Evolutionary conservation across 2,329 filamentous ascomycete genomes (phyloP).

Genomic region (Cytospora piceicola): DNA sequence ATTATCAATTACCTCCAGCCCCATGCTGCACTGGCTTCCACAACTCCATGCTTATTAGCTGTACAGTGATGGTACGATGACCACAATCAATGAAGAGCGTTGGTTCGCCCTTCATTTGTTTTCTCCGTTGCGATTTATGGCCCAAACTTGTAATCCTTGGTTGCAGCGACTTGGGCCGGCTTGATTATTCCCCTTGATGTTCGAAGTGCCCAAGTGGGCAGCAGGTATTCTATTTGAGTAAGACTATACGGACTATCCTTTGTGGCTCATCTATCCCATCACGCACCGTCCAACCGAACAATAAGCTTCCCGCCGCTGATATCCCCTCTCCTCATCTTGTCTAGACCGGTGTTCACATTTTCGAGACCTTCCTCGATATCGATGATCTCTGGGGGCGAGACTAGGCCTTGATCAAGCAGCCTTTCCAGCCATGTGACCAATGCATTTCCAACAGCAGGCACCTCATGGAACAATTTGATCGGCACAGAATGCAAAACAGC

Average conservation of each 20-base stretch:
- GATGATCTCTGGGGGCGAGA: constrained; percentile 68
- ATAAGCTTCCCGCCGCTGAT: constrained; percentile 72
- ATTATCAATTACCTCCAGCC: no score
- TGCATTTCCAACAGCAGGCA: constrained; percentile 63
- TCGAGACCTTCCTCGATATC: constrained; percentile 65
- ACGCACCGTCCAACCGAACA: constrained; percentile 44
- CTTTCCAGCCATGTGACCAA: constrained; percentile 70
- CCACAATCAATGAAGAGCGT: no score
- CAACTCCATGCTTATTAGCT: no score
- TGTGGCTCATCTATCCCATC: constrained; percentile 6
- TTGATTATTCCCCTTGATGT: background rate
- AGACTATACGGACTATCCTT: background rate
- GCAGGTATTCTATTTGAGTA: background rate
- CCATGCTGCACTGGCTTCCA: no score
- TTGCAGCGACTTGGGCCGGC: no score
- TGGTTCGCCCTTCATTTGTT: no score
- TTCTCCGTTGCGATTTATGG: no score
- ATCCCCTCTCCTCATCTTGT: constrained; percentile 66
- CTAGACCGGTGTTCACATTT: constrained; percentile 69
- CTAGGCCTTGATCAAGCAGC: constrained; percentile 56
- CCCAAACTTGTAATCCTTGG: no score
- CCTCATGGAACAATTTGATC: constrained; percentile 76
- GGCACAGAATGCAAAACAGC: constrained; percentile 68
- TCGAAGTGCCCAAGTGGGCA: background rate
- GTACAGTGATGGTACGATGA: no score